These are phyloP conservation scores for Hypoxylon sp. DNA, from an alignment of 2,329 filamentous ascomycete species.

Conservation along the genomic window DNA sequence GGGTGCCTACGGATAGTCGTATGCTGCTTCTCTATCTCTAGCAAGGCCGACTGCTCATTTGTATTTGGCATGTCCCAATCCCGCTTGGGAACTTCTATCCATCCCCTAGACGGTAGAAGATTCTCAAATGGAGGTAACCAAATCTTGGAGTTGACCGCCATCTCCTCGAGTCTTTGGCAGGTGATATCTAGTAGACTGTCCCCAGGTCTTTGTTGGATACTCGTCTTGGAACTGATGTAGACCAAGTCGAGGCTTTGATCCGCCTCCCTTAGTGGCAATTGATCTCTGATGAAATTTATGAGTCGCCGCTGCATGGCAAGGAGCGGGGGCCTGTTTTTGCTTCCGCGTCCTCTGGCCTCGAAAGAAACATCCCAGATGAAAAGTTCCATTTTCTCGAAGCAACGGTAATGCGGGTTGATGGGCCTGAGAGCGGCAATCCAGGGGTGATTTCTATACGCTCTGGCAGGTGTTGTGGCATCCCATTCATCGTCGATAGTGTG, in stretches of 20 bases:
- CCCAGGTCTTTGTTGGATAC: slow-evolving; percentile 43
- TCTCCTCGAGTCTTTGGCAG: slow-evolving; percentile 48
- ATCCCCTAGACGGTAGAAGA: slow-evolving; percentile 49
- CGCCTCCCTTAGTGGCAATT: slow-evolving; percentile 44
- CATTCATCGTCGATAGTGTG: slow-evolving; percentile 56
- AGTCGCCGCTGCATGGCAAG: slow-evolving; percentile 56
- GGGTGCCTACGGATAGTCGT: slow-evolving; percentile 36
- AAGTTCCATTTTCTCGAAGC: slow-evolving; percentile 53
- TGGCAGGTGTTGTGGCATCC: slow-evolving; percentile 41
- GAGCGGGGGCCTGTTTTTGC: slow-evolving; percentile 42
- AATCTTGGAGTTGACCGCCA: slow-evolving; percentile 46
- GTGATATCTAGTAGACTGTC: slow-evolving; percentile 54
- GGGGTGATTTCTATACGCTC: slow-evolving; percentile 51
- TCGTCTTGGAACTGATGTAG: slow-evolving; percentile 52
- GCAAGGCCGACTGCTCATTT: not conserved
- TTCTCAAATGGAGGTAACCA: slow-evolving; percentile 49
- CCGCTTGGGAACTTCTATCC: slow-evolving; percentile 45
- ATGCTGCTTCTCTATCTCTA: slow-evolving; percentile 3
- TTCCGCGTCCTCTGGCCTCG: slow-evolving; percentile 31
- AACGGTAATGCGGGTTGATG: slow-evolving; percentile 47
- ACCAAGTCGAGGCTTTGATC: slow-evolving; percentile 51
- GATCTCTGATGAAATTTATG: slow-evolving; percentile 50
- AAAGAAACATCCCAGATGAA: slow-evolving; percentile 62
- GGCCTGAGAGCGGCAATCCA: slow-evolving; percentile 62
- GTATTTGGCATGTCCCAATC: slow-evolving; percentile 35